Evolutionary conservation across 148 eudicot genomes (phyloP).

Genomic region (Cornus florida): DNA sequence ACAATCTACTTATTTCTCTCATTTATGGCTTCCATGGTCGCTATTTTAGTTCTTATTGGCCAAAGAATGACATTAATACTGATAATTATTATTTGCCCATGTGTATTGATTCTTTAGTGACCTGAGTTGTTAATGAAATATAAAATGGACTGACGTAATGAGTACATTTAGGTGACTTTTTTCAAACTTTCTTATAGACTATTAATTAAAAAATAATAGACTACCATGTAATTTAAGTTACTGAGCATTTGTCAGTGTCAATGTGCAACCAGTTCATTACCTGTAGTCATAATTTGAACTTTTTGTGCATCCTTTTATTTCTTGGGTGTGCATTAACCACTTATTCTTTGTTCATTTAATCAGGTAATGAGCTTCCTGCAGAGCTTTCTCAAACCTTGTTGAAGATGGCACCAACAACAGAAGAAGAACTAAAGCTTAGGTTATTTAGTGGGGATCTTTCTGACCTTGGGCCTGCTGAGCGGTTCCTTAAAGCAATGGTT

Average conservation of each 20-base stretch:
- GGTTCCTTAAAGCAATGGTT: slow-evolving; percentile 68
- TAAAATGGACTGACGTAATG: neutral
- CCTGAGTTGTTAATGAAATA: neutral
- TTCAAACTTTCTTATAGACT: no score
- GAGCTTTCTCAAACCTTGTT: slow-evolving; percentile 73
- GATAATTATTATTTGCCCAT: neutral
- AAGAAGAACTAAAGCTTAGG: slow-evolving; percentile 89
- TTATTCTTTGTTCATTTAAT: slow-evolving; percentile 12
- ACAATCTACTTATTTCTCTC: neutral
- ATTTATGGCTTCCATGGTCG: no score
- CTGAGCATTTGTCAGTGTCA: neutral
- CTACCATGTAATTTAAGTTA: neutral
- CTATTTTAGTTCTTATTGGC: no score
- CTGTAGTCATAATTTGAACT: neutral
- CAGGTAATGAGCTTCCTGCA: slow-evolving; percentile 76
- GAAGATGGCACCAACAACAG: slow-evolving; percentile 86
- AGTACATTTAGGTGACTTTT: neutral
- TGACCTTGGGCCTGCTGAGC: slow-evolving; percentile 73
- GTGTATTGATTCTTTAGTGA: neutral
- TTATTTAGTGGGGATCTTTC: slow-evolving; percentile 54
- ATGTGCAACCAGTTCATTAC: neutral
- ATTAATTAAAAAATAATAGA: neutral
- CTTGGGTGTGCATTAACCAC: neutral
- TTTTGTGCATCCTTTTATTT: neutral
- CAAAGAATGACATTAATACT: neutral